Evolutionary conservation across 129 eudicot genomes (phyloP).

Genomic region (Saposhnikovia divaricata): DNA sequence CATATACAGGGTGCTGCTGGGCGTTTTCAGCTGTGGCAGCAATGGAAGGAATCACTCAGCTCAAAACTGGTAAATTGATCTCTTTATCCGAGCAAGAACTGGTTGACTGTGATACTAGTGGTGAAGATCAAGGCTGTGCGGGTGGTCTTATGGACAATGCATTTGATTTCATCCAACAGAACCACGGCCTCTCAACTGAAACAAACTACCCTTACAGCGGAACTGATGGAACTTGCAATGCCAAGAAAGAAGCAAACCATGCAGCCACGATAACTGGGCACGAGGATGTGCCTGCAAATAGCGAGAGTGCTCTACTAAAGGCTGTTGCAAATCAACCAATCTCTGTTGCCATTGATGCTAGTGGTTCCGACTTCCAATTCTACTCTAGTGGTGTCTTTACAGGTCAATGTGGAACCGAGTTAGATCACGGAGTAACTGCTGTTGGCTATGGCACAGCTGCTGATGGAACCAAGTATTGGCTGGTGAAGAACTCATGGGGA

Average conservation of each 20-base stretch:
- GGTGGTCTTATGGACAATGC: constrained; percentile 10
- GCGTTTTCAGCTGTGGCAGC: constrained; percentile 10
- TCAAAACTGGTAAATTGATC: neutral
- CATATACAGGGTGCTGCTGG: constrained; percentile 7
- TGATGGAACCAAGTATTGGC: constrained; percentile 11
- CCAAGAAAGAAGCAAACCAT: constrained; percentile 10
- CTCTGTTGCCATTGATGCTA: constrained; percentile 9
- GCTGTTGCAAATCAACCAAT: constrained; percentile 10
- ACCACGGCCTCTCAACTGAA: constrained; percentile 6
- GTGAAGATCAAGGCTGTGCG: neutral
- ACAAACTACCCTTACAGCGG: constrained; percentile 6
- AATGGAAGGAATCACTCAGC: constrained; percentile 6
- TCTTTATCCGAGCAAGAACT: constrained; percentile 6
- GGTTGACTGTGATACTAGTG: constrained; percentile 9
- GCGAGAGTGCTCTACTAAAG: neutral
- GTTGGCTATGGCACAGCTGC: neutral
- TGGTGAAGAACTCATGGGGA: constrained; percentile 11
- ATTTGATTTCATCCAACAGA: constrained; percentile 8
- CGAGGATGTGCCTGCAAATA: constrained; percentile 9
- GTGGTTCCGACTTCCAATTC: constrained; percentile 2
- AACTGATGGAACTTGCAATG: constrained; percentile 5
- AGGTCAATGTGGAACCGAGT: constrained; percentile 6
- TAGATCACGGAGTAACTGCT: constrained; percentile 5
- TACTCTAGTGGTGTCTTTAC: constrained; percentile 9
- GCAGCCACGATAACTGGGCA: constrained; percentile 10